Percentiles rank a stretch among this genome's conserved stretches.
phyloP scores from a whole-genome alignment of 2,329 filamentous ascomycete genomes.

The Endocalyx cinctus region DNA sequence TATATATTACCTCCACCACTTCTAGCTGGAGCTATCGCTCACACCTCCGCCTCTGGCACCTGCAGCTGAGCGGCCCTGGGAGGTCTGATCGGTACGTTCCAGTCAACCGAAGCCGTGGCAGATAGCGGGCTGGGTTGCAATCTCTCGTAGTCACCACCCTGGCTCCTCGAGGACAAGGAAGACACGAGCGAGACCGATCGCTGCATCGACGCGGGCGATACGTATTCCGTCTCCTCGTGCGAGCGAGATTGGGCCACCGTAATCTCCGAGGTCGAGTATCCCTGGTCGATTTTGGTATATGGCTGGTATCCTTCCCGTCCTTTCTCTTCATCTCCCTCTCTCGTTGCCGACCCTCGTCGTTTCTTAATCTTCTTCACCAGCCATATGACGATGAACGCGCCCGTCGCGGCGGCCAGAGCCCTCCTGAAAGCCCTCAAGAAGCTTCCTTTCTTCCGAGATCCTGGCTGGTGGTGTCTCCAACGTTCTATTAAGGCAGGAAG shows the following conservation, averaged over 20 bases:
- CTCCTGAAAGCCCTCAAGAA: not conserved
- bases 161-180: conserved; percentile 8
- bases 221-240: not conserved
- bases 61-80: no score
- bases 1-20: no score
- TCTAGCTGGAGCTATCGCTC: no score
- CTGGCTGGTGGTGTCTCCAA: not conserved
- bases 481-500: conserved; percentile 1
- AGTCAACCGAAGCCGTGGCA: conserved; percentile 7
- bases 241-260: no score
- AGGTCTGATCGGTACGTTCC: no score
- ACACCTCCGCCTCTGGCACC: no score
- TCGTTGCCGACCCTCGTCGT: no score
- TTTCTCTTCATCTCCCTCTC: no score
- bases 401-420: conserved; percentile 5
- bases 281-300: no score
- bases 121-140: conserved; percentile 8
- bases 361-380: conserved; percentile 1
- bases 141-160: conserved; percentile 9
- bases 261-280: not conserved
- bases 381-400: conserved; percentile 4
- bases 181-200: conserved; percentile 6
- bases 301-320: no score
- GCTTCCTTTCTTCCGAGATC: not conserved
- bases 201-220: not conserved